phyloP scores from a whole-genome alignment of 1,284 basidiomycete species.

The Puccinia polysora region DNA sequence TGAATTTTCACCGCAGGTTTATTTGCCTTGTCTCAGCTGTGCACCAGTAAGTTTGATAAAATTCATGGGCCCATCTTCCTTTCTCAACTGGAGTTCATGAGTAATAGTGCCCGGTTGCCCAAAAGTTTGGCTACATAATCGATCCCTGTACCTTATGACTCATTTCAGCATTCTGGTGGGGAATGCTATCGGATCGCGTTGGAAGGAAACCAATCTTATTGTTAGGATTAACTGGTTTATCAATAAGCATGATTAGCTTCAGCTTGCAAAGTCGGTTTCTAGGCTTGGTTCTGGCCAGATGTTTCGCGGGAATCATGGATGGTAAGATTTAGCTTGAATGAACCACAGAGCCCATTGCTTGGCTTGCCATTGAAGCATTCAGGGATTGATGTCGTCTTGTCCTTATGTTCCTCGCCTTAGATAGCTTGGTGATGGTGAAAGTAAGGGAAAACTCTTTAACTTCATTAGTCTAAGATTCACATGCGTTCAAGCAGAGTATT shows the following conservation, averaged over 20 bases:
- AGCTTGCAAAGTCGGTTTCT: slow-evolving; percentile 36
- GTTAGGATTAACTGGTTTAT: slow-evolving; percentile 44
- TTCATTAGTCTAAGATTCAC: too few species aligned
- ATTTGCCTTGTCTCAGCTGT: slow-evolving; percentile 36
- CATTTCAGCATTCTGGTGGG: slow-evolving; percentile 44
- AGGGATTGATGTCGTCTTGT: not conserved
- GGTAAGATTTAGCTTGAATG: not conserved
- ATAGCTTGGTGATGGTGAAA: slow-evolving; percentile 22
- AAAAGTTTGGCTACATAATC: too few species aligned
- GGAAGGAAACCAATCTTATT: slow-evolving; percentile 46
- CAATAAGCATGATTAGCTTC: slow-evolving; percentile 44
- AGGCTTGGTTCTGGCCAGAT: slow-evolving; percentile 30
- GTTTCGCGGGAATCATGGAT: slow-evolving; percentile 38
- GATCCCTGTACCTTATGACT: not conserved
- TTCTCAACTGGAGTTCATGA: not conserved
- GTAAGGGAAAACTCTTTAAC: too few species aligned
- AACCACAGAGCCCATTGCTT: not conserved
- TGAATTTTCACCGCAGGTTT: slow-evolving; percentile 9
- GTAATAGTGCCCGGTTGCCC: not conserved
- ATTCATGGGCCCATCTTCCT: not conserved
- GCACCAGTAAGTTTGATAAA: slow-evolving; percentile 35
- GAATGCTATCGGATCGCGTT: slow-evolving; percentile 43
- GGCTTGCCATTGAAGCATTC: not conserved
- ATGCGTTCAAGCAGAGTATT: too few species aligned
- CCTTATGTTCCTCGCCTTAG: not conserved